Conservation (phyloP, 2,329 filamentous ascomycete genomes). For the Uncinocarpus reesii region DNA sequence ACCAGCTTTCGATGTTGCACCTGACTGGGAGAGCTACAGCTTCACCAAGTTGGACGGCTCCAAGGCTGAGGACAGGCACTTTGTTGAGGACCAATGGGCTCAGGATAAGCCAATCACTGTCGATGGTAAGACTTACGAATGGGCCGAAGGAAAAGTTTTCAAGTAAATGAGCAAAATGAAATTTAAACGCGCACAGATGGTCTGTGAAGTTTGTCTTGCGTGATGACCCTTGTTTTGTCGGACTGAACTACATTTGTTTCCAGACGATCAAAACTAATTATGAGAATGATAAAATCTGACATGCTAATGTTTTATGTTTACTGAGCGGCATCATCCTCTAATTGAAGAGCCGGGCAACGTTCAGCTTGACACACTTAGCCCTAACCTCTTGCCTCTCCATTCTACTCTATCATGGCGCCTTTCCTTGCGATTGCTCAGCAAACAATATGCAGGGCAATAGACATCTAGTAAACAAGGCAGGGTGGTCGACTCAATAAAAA, state of each 20-base stretch:
- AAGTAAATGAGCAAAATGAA: conserved; percentile 55
- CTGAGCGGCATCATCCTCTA: too few species aligned
- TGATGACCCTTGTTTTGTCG: not conserved
- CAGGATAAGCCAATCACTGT: conserved; percentile 79
- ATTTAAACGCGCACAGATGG: too few species aligned
- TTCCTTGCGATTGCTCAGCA: too few species aligned
- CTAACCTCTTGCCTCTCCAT: too few species aligned
- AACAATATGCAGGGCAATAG: too few species aligned
- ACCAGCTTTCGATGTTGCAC: conserved; percentile 90
- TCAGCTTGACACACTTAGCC: too few species aligned
- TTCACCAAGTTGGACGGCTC: conserved; percentile 92
- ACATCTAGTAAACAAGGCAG: too few species aligned
- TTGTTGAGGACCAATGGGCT: conserved; percentile 76
- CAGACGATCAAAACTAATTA: conserved; percentile 3
- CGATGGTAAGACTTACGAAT: conserved; percentile 78
- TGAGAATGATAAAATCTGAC: conserved; percentile 5
- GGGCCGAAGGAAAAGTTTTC: conserved; percentile 95
- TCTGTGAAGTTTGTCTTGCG: too few species aligned
- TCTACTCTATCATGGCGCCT: too few species aligned
- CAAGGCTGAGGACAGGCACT: conserved; percentile 74
- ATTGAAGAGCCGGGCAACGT: too few species aligned
- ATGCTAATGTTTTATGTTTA: too few species aligned
- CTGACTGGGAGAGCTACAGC: conserved; percentile 90
- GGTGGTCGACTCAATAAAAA: too few species aligned
- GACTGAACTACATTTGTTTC: not conserved